These are phyloP conservation scores for Colletotrichum orbiculare DNA, from an alignment of 2,329 filamentous ascomycete genomes.

Conservation along the genomic window DNA sequence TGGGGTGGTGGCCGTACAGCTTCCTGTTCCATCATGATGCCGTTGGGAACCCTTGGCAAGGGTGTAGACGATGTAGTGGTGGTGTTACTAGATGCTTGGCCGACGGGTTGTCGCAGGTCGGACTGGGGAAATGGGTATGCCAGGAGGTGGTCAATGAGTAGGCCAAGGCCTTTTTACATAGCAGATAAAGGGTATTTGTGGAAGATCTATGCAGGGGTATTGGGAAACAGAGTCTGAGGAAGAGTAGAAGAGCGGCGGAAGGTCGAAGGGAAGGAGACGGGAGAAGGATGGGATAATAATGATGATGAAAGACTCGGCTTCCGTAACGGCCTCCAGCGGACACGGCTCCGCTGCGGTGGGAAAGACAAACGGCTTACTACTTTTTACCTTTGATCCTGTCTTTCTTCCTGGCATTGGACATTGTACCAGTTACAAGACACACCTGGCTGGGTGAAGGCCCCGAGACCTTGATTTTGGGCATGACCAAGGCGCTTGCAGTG, in stretches of 20 bases:
- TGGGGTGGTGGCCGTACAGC: slow-evolving; percentile 4
- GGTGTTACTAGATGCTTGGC: slow-evolving; percentile 1
- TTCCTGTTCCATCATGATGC: slow-evolving; percentile 21
- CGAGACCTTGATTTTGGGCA: slow-evolving; percentile 9
- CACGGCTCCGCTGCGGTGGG: slow-evolving; percentile 11
- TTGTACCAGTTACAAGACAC: not conserved
- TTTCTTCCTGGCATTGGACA: not conserved
- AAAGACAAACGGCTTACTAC: not conserved
- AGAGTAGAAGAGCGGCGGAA: not conserved
- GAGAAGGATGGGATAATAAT: slow-evolving; percentile 20
- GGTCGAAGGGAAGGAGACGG: not conserved
- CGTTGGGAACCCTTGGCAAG: slow-evolving; percentile 13
- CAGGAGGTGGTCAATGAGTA: not conserved
- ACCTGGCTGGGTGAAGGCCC: slow-evolving; percentile 9
- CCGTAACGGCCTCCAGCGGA: slow-evolving; percentile 8
- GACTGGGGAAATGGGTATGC: not conserved
- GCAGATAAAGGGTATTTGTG: not conserved
- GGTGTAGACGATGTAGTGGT: not conserved
- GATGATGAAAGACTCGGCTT: slow-evolving; percentile 24
- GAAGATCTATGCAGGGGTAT: slow-evolving; percentile 20
- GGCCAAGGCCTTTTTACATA: slow-evolving; percentile 24
- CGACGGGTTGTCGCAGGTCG: not conserved
- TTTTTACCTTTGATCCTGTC: not conserved
- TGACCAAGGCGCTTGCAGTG: slow-evolving; percentile 24
- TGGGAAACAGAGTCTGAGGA: slow-evolving; percentile 3